Evolutionary conservation across 192 early-diverging fungal species (phyloP), one percentile per base, ranked within the genome.

Genomic region (Spizellomyces sp.): DNA sequence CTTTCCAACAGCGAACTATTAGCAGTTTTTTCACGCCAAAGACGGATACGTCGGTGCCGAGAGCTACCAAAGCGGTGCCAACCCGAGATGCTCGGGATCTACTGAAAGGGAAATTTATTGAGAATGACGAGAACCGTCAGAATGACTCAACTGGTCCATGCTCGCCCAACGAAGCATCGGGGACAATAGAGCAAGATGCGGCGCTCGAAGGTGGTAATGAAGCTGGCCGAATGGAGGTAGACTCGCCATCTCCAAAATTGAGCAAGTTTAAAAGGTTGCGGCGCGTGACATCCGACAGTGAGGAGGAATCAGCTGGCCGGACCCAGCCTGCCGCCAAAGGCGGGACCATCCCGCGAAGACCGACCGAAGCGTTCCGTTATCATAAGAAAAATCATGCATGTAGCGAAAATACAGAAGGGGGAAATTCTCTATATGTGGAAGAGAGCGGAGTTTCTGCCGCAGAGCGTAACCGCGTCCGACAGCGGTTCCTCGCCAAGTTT

Each of bases 21-120:
- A 67, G 64, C 57, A 66, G 64, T 4, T 73, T 73, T 64, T 73
- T 73, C 61, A 47, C 64, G 10, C 63, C 56, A 21, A 73, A 73
- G 46, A 43, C 71, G 7, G 48, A 50, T 19, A 10, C 58, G 27
- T 36, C 9, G 17, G 22, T 4, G 6, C 70, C 47, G 27, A 50
- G 44, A 6, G 52, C 50, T 19, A 5, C 44, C 60, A 65, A 8
- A 9, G 45, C 50, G 9, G 6, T 54, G 68, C 27, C 44, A 50
- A 7, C 15, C 48, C 19, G 9, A n/a, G 22, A n/a, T 15, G 27
- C 66, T 15, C 47, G 15, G 54, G 27, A 9, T 48, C 9, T 36
- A 2, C 27, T 36, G 27, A 36, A 36, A 36, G 27, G 27, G 27
- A 36, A 36, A 36, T 36, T 36, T 36, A 36, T 3, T 36, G 27